Base-by-base conservation (phyloP, 2,329 filamentous ascomycete species). In the Ophiostoma sp. region DNA sequence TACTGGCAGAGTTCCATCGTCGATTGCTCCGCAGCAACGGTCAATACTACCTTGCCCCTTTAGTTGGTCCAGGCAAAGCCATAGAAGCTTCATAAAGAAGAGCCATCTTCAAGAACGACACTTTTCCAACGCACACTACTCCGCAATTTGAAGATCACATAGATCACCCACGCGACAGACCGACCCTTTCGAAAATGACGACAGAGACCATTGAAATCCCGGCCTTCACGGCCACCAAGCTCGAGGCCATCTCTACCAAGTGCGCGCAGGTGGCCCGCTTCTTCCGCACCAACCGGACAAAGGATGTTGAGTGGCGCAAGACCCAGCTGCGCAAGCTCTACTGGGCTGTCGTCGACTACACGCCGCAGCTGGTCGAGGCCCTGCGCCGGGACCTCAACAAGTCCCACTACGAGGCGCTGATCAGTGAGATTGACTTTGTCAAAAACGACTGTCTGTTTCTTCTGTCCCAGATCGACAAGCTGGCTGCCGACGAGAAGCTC, bases 261-360 rank as follows among this genome's bases (percentile, higher is more conserved):
- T 85, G 88, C 75, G 81, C 85, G 68, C 84, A 80, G 6, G 80
- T 90, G 60, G 88, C 88, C 75, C 79, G 82, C 66, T 87, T 89
- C n/a, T 98, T 92, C 79, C 83, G 84, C 73, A 85, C 90, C 18
- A 88, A 93, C 77, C 90, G 89, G 80, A 97, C 93, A 60, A 92
- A 92, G 76, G 85, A 91, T 67, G 76, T 97, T 70, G 85, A 91
- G 75, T 98, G 90, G 81, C 88, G 95, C 72, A 82, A 93, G 71
- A 83, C 87, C 67, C 95, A 98, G 83, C 87, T 99, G 70, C 90
- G 93, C 74, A 94, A 93, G 84, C 88, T 98, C 68, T 98, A 97
- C 82, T 98, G 95, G 95, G 93, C 86, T 7, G 78, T 97, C 73
- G 87, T 87, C 72, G 94, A 98, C 81, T 89, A 91, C 76, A 84